Evolutionary conservation across 805 yeast genomes (phyloP).

Genomic region (Candida khao-thaluensis): DNA sequence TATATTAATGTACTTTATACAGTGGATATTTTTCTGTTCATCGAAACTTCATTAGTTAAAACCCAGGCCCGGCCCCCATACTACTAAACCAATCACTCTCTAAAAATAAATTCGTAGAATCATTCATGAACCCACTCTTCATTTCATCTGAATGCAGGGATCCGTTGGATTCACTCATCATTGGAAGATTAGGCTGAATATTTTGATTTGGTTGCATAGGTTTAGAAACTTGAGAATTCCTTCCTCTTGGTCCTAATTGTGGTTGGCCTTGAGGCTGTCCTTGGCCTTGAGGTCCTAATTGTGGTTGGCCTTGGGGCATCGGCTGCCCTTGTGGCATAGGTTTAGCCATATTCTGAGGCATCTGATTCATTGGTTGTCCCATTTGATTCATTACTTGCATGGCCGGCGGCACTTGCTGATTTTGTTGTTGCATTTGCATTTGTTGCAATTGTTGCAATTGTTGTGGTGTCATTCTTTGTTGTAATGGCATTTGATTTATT

Average conservation of each 20-base stretch:
- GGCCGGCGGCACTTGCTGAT: constrained; percentile 8
- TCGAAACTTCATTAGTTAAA: too few species aligned
- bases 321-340: constrained; percentile 6
- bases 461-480: constrained; percentile 6
- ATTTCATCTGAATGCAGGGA: constrained; percentile 9
- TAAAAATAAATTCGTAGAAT: constrained; percentile 11
- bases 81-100: constrained; percentile 32
- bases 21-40: too few species aligned
- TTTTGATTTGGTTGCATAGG: not conserved
- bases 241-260: constrained; percentile 2
- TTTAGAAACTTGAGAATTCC: constrained; percentile 1
- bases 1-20: too few species aligned
- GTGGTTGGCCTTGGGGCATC: not conserved
- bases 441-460: constrained; percentile 9
- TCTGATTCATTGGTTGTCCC: constrained; percentile 6
- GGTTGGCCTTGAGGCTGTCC: not conserved
- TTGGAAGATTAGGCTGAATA: not conserved
- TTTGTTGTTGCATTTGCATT: constrained; percentile 7
- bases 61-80: constrained; percentile 35
- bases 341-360: constrained; percentile 1
- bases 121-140: constrained; percentile 12
- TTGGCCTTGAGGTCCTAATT: constrained; percentile 1
- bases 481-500: constrained; percentile 10
- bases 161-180: not conserved
- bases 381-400: constrained; percentile 7